Percentiles rank a stretch among this genome's conserved stretches.
These are phyloP conservation scores for Aspergillus sp. DNA, from an alignment of 2,329 filamentous ascomycete species.

Conservation along the genomic window DNA sequence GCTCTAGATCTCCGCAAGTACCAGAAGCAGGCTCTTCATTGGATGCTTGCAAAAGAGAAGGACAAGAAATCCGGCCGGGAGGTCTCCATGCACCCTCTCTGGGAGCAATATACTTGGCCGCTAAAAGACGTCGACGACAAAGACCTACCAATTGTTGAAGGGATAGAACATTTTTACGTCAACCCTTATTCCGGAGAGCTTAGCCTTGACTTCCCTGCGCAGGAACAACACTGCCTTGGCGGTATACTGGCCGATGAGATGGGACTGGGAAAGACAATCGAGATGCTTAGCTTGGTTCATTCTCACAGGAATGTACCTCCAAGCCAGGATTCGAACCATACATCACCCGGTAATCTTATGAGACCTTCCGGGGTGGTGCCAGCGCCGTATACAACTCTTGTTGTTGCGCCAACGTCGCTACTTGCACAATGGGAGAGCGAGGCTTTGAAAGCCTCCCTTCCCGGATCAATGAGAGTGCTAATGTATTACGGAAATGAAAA, in stretches of 20 bases:
- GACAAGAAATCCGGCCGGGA: conserved; percentile 73
- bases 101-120: conserved; percentile 96
- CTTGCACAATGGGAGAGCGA: conserved; percentile 98
- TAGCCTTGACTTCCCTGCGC: conserved; percentile 85
- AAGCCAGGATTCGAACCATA: conserved; percentile 32
- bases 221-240: conserved; percentile 92
- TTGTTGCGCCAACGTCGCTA: conserved; percentile 95
- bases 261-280: conserved; percentile 97
- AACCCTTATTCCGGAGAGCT: conserved; percentile 97
- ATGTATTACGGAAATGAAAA: conserved; percentile 95
- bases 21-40: conserved; percentile 91
- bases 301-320: conserved; percentile 68
- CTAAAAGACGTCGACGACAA: conserved; percentile 84
- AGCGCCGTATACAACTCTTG: conserved; percentile 87
- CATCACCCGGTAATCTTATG: conserved; percentile 64
- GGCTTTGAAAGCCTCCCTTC: conserved; percentile 83
- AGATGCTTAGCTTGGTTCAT: conserved; percentile 94
- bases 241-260: conserved; percentile 95
- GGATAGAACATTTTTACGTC: conserved; percentile 81
- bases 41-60: conserved; percentile 95
- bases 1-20: conserved; percentile 84
- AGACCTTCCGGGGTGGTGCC: conserved; percentile 62
- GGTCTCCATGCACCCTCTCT: conserved; percentile 90
- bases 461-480: conserved; percentile 79
- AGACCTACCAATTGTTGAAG: conserved; percentile 67